phyloP scores from a whole-genome alignment of 2,329 filamentous ascomycete species.

The Tympanopsis confertula region DNA sequence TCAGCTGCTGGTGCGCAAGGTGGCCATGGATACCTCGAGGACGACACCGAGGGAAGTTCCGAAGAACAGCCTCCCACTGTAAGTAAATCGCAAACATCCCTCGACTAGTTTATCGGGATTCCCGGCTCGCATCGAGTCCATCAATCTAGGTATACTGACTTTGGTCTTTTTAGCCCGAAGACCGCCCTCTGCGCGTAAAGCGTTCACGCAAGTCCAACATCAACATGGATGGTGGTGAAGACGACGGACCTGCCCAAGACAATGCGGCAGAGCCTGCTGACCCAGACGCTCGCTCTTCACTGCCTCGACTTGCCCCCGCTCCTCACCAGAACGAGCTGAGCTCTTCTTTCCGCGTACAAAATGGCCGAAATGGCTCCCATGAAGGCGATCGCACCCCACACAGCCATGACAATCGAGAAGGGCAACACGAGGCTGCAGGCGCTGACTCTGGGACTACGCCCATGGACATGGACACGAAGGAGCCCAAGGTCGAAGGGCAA shows the following conservation, averaged over 20 bases:
- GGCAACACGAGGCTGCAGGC: constrained; percentile 4
- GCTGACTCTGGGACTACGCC: constrained; percentile 15
- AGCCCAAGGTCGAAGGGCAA: constrained; percentile 17
- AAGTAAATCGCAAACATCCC: constrained; percentile 7
- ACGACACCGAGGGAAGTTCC: constrained; percentile 28
- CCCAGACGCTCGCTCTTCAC: constrained; percentile 8
- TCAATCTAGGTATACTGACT: no score
- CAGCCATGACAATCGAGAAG: neutral
- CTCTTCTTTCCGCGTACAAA: constrained; percentile 20
- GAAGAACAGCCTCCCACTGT: constrained; percentile 28
- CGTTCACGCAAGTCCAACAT: constrained; percentile 24
- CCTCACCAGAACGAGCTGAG: constrained; percentile 21
- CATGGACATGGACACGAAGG: constrained; percentile 18
- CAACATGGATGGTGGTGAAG: constrained; percentile 9
- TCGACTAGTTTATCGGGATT: constrained; percentile 1
- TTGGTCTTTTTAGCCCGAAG: constrained; percentile 32
- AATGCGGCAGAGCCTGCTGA: neutral
- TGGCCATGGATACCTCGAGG: constrained; percentile 18
- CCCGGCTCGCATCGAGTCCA: no score
- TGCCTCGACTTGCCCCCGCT: constrained; percentile 19
- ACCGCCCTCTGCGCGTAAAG: constrained; percentile 29
- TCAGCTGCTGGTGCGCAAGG: constrained; percentile 6
- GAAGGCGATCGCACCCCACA: constrained; percentile 1
- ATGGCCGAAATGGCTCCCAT: constrained; percentile 13
- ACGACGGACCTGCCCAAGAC: constrained; percentile 7